These are phyloP conservation scores for Colletotrichum tamarilloi DNA, from an alignment of 2,329 filamentous ascomycete genomes.

Conservation along the genomic window DNA sequence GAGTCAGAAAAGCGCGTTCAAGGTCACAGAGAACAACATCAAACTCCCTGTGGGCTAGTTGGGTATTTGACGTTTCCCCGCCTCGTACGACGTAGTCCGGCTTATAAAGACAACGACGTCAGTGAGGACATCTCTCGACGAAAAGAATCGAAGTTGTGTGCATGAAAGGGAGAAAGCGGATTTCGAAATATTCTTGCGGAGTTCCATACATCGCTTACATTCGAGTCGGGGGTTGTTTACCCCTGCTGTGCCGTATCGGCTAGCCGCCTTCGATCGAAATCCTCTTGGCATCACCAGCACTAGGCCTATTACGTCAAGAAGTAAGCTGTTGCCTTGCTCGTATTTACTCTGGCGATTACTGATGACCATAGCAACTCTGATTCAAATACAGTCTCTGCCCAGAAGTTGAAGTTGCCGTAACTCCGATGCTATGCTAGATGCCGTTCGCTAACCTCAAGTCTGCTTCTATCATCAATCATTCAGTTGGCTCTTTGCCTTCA, in stretches of 20 bases:
- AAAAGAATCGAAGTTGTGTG: too few relatives aligned
- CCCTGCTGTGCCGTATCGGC: slow-evolving; percentile 11
- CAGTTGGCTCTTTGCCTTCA: background rate
- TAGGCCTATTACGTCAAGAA: background rate
- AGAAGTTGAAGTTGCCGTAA: background rate
- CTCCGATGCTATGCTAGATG: background rate
- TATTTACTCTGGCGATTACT: background rate
- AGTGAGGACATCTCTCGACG: background rate
- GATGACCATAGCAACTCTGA: background rate
- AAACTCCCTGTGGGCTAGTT: background rate
- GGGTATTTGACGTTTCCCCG: background rate
- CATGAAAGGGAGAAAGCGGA: background rate
- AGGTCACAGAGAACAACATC: too few relatives aligned
- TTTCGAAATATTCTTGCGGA: background rate
- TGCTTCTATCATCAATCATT: background rate
- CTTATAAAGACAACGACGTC: background rate
- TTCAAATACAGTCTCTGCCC: background rate
- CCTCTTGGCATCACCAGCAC: background rate
- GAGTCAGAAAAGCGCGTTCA: background rate
- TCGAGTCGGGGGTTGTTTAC: background rate
- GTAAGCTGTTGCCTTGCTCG: background rate
- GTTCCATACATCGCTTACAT: background rate
- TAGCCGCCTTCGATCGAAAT: background rate
- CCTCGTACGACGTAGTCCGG: background rate
- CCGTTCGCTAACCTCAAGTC: background rate